phyloP scores from a whole-genome alignment of 2,329 filamentous ascomycete genomes.

The Stagonosporopsis tanaceti region DNA sequence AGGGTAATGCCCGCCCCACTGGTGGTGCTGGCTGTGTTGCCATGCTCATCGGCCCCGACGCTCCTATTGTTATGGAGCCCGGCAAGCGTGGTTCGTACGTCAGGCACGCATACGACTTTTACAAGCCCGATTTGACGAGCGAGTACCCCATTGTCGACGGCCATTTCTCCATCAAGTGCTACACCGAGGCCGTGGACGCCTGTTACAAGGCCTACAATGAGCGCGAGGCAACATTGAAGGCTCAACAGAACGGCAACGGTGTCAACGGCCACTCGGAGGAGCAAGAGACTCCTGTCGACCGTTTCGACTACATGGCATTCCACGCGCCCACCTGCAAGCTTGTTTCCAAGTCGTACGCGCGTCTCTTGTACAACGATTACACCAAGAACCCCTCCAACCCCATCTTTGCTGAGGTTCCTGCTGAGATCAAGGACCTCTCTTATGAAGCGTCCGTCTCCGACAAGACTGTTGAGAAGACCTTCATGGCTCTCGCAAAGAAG shows the following conservation, averaged over 20 bases:
- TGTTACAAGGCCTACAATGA: conserved; percentile 64
- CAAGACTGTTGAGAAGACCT: conserved; percentile 63
- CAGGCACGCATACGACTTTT: conserved; percentile 63
- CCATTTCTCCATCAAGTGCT: conserved; percentile 62
- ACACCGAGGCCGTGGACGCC: conserved; percentile 60
- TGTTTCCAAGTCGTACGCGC: conserved; percentile 62
- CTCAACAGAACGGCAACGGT: conserved; percentile 52
- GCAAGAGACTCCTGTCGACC: conserved; percentile 58
- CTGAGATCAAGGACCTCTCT: conserved; percentile 56
- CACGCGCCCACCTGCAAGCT: conserved; percentile 64
- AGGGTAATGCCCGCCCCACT: conserved; percentile 61
- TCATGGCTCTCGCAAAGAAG: conserved; percentile 62
- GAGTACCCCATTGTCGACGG: conserved; percentile 63
- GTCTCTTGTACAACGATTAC: conserved; percentile 62
- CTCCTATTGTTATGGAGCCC: conserved; percentile 59
- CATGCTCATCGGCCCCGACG: conserved; percentile 62
- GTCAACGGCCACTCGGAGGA: conserved; percentile 46
- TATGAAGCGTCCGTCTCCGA: conserved; percentile 59
- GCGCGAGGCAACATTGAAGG: conserved; percentile 57
- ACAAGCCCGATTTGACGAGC: conserved; percentile 63
- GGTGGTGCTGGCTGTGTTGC: conserved; percentile 63
- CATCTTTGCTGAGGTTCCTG: conserved; percentile 59
- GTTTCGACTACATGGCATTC: conserved; percentile 65
- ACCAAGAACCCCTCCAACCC: conserved; percentile 56
- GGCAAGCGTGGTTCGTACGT: conserved; percentile 61